Percentiles rank a stretch among this genome's conserved stretches.
phyloP scores from a whole-genome alignment of 495 filamentous ascomycete genomes.

The Hyaloscypha bicolor region DNA sequence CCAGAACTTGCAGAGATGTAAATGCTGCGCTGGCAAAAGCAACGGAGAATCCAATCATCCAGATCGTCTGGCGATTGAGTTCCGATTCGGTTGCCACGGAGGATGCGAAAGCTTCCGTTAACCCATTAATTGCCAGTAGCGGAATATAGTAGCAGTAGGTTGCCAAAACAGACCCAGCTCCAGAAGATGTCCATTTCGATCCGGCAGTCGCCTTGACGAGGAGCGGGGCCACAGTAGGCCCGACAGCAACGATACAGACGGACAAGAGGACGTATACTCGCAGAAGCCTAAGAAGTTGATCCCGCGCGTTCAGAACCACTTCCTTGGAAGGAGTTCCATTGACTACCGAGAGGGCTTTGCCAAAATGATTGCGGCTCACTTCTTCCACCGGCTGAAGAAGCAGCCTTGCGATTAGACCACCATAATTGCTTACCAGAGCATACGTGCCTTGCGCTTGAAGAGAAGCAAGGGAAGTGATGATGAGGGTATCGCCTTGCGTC shows the following conservation, averaged over 20 bases:
- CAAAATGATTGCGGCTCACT: slow-evolving; percentile 83
- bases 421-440: slow-evolving; percentile 91
- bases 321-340: slow-evolving; percentile 16
- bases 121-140: slow-evolving; percentile 86
- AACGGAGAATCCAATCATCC: slow-evolving; percentile 78
- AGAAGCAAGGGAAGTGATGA: slow-evolving; percentile 75
- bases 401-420: slow-evolving; percentile 83
- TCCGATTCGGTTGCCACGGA: slow-evolving; percentile 73
- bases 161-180: slow-evolving; percentile 64
- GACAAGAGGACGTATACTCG: slow-evolving; percentile 69
- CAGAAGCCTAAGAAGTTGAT: slow-evolving; percentile 54
- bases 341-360: slow-evolving; percentile 59
- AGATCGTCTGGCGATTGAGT: slow-evolving; percentile 72
- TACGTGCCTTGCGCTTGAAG: slow-evolving; percentile 89
- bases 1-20: slow-evolving; percentile 63
- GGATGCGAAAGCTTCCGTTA: slow-evolving; percentile 89
- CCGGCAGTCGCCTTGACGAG: slow-evolving; percentile 76
- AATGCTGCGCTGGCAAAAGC: slow-evolving; percentile 74
- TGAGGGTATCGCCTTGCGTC: slow-evolving; percentile 89
- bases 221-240: slow-evolving; percentile 70
- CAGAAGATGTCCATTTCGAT: slow-evolving; percentile 66
- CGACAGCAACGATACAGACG: slow-evolving; percentile 64
- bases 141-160: slow-evolving; percentile 92
- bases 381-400: slow-evolving; percentile 96
- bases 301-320: slow-evolving; percentile 39